phyloP scores from a whole-genome alignment of 164 flowering plant genomes.

The Warburgia ugandensis region DNA sequence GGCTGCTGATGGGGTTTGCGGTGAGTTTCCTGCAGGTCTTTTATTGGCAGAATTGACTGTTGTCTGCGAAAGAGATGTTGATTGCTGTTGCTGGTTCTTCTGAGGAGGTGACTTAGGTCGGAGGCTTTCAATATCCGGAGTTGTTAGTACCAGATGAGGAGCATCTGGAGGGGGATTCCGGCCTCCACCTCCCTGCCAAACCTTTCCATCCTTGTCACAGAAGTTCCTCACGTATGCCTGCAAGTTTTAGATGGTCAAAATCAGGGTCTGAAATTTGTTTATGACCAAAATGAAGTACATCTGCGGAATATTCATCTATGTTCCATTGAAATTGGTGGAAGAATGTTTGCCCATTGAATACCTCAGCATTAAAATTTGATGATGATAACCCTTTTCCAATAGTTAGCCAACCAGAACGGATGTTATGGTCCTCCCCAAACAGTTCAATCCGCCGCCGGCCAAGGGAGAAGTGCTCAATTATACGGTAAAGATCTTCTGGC shows the following conservation, averaged over 20 bases:
- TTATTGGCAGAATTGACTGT: constrained; percentile 43
- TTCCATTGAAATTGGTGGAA: background rate
- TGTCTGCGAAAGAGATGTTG: constrained; percentile 50
- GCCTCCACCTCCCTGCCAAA: constrained; percentile 97
- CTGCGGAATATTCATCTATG: background rate
- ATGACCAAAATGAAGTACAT: background rate
- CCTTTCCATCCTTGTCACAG: constrained; percentile 89
- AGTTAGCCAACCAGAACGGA: constrained; percentile 95
- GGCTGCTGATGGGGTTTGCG: constrained; percentile 33
- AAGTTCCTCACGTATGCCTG: constrained; percentile 76
- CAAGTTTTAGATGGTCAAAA: constrained; percentile 1
- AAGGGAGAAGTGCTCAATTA: constrained; percentile 91
- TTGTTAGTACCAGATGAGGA: constrained; percentile 85
- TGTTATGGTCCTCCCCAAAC: constrained; percentile 98
- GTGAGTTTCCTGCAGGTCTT: constrained; percentile 61
- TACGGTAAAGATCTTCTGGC: constrained; percentile 95
- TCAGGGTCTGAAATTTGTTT: background rate
- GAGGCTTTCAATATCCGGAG: constrained; percentile 87
- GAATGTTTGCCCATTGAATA: constrained; percentile 13
- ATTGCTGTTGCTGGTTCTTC: constrained; percentile 71
- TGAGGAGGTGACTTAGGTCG: constrained; percentile 96
- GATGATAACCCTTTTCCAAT: constrained; percentile 88
- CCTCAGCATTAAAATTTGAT: constrained; percentile 84
- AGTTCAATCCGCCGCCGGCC: constrained; percentile 96
- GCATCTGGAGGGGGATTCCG: constrained; percentile 97